These are phyloP conservation scores for Lactifluus rugatus DNA, from an alignment of 768 basidiomycete species.

Conservation along the genomic window DNA sequence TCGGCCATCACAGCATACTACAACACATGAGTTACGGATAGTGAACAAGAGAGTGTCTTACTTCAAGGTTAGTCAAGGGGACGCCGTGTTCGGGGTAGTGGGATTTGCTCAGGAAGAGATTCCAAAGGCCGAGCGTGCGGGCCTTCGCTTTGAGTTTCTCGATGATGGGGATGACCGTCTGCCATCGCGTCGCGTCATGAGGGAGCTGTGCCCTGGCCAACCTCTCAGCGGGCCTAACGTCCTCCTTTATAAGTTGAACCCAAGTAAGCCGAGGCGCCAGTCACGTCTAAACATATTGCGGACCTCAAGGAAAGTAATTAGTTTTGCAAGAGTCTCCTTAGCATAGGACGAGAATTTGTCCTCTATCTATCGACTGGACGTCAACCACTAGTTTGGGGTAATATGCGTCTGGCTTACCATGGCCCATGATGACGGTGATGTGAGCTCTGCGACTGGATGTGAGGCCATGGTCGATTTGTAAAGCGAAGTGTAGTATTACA, in stretches of 20 bases:
- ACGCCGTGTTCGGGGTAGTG: slow-evolving; percentile 89
- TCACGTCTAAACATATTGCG: slow-evolving; percentile 8
- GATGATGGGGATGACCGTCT: slow-evolving; percentile 70
- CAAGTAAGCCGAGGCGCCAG: neutral
- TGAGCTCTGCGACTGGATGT: slow-evolving; percentile 69
- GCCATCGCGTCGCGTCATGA: slow-evolving; percentile 67
- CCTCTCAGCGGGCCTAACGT: slow-evolving; percentile 71
- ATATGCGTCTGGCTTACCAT: slow-evolving; percentile 40
- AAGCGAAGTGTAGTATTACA: neutral
- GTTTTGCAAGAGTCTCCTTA: slow-evolving; percentile 75
- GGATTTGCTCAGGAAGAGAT: slow-evolving; percentile 88
- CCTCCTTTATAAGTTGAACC: slow-evolving; percentile 46
- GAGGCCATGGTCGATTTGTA: slow-evolving; percentile 32
- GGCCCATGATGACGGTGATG: slow-evolving; percentile 80
- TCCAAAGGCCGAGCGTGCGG: slow-evolving; percentile 87
- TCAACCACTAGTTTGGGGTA: neutral
- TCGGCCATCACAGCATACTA: slow-evolving; percentile 99
- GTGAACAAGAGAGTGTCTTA: slow-evolving; percentile 25
- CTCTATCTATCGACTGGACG: slow-evolving; percentile 47
- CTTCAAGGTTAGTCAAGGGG: slow-evolving; percentile 89
- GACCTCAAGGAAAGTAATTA: slow-evolving; percentile 81
- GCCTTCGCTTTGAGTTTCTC: slow-evolving; percentile 83
- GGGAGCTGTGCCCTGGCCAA: slow-evolving; percentile 80
- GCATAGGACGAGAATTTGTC: slow-evolving; percentile 88
- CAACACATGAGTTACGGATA: neutral